A percentile compares a stretch with the other conserved stretches of the same genome.
These are phyloP conservation scores for Jaltomata sinuosa DNA, from an alignment of 257 asterid genomes.

Conservation along the genomic window DNA sequence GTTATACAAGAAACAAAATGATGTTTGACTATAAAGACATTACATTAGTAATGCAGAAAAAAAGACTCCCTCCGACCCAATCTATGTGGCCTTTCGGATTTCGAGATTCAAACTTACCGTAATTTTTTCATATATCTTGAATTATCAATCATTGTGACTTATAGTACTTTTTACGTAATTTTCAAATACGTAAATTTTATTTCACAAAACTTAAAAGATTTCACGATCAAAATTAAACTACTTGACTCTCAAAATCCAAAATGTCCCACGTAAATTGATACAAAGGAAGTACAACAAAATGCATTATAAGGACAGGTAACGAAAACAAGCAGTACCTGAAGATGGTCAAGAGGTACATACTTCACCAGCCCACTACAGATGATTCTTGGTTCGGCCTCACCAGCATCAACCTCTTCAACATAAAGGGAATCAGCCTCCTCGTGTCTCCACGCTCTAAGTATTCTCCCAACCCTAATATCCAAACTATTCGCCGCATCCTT, in stretches of 20 bases:
- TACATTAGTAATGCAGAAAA: not conserved
- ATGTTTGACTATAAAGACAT: not conserved
- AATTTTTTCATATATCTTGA: too few relatives aligned
- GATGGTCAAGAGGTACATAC: constrained; percentile 53
- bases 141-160: too few relatives aligned
- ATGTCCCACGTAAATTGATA: too few relatives aligned
- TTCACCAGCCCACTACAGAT: constrained; percentile 93
- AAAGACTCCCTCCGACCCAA: too few relatives aligned
- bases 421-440: constrained; percentile 94
- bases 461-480: constrained; percentile 78
- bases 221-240: too few relatives aligned
- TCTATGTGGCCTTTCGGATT: too few relatives aligned
- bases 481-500: constrained; percentile 61
- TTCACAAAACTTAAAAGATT: too few relatives aligned
- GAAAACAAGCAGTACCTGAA: constrained; percentile 39
- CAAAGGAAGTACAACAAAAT: not conserved
- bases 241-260: too few relatives aligned
- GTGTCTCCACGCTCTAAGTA: constrained; percentile 73
- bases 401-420: constrained; percentile 94
- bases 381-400: constrained; percentile 78
- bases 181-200: too few relatives aligned
- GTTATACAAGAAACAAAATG: not conserved
- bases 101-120: too few relatives aligned
- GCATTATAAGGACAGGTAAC: not conserved
- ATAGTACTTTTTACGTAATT: too few relatives aligned